Evolutionary conservation across 306 rosid genomes (phyloP).

Genomic region (Rosa multiflora): DNA sequence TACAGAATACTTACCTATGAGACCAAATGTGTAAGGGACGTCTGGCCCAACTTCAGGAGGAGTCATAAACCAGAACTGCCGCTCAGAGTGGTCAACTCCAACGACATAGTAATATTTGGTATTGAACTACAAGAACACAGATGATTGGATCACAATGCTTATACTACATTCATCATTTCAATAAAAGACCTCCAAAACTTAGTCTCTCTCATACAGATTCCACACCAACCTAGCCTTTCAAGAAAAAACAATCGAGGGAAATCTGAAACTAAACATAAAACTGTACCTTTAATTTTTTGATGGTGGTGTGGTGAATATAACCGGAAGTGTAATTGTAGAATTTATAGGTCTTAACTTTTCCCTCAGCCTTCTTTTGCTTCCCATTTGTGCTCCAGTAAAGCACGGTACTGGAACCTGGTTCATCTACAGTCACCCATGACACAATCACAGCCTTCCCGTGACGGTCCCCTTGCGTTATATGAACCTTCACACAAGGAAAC

Average conservation of each 20-base stretch:
- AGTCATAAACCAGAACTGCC: slow-evolving; percentile 76
- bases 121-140: slow-evolving; percentile 43
- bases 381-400: slow-evolving; percentile 47
- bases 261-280: not conserved
- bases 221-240: not conserved
- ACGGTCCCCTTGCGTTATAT: slow-evolving; percentile 85
- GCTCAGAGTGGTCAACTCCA: slow-evolving; percentile 57
- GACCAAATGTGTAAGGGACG: slow-evolving; percentile 89
- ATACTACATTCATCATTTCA: not conserved
- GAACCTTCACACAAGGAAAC: slow-evolving; percentile 50
- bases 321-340: slow-evolving; percentile 71
- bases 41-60: slow-evolving; percentile 88
- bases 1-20: slow-evolving; percentile 42
- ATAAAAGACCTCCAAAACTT: not conserved
- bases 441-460: slow-evolving; percentile 64
- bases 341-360: slow-evolving; percentile 42
- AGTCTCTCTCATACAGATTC: not conserved
- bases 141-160: not conserved
- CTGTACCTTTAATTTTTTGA: slow-evolving; percentile 41
- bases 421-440: slow-evolving; percentile 66
- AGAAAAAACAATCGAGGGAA: not conserved
- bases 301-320: slow-evolving; percentile 62
- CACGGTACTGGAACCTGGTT: slow-evolving; percentile 62
- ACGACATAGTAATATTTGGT: slow-evolving; percentile 78
- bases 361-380: slow-evolving; percentile 36